Evolutionary conservation across 2,329 filamentous ascomycete genomes (phyloP).

Genomic region (Neopestalotiopsis sp.): DNA sequence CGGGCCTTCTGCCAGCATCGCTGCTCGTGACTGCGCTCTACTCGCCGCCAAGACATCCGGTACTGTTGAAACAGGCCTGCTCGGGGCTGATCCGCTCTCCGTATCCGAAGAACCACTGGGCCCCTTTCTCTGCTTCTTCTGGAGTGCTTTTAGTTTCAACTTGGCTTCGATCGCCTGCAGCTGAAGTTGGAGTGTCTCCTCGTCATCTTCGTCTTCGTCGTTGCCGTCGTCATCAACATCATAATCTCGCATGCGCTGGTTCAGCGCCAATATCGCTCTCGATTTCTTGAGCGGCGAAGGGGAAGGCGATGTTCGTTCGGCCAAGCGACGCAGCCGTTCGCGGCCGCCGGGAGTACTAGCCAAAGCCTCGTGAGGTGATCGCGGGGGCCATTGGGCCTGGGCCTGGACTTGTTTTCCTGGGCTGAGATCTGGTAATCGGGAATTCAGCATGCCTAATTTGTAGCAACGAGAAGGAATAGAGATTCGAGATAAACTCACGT

Average conservation of each 20-base stretch:
- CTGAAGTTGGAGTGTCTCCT: conserved; percentile 87
- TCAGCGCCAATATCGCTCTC: conserved; percentile 39
- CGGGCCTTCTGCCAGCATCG: conserved; percentile 22
- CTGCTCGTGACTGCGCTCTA: conserved; percentile 28
- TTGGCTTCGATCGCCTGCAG: conserved; percentile 88
- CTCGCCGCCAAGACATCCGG: conserved; percentile 25
- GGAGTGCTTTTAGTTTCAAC: conserved; percentile 84
- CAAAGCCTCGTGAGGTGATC: conserved; percentile 69
- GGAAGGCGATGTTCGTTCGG: conserved; percentile 70
- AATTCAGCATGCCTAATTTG: background rate
- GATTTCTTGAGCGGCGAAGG: conserved; percentile 67
- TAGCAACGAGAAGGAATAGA: background rate
- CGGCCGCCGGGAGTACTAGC: conserved; percentile 78
- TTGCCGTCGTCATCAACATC: conserved; percentile 45
- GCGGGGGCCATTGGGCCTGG: conserved; percentile 66
- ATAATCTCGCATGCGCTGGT: conserved; percentile 30
- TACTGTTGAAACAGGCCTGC: conserved; percentile 22
- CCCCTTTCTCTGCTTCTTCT: conserved; percentile 47
- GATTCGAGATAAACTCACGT: conserved; percentile 13
- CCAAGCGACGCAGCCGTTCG: conserved; percentile 72
- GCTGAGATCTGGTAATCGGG: conserved; percentile 28
- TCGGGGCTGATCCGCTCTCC: background rate
- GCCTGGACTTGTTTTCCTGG: conserved; percentile 42
- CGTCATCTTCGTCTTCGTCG: conserved; percentile 76
- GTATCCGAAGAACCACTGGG: conserved; percentile 9